Conservation (phyloP, 2,329 filamentous ascomycete species). For the Penicillium verrucosum region DNA sequence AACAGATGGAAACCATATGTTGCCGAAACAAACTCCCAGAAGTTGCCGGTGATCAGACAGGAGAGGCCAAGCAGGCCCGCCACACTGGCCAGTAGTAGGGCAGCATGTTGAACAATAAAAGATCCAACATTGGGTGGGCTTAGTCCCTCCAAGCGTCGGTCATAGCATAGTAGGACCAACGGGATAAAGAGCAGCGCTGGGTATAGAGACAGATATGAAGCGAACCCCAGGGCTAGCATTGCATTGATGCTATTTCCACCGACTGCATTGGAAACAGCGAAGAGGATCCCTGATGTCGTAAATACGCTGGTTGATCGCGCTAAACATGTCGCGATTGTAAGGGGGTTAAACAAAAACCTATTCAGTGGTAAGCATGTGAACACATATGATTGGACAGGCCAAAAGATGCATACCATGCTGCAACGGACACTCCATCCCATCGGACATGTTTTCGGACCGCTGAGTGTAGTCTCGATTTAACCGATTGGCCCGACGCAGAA, state of each 20-base stretch:
- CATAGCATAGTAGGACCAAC: conserved; percentile 74
- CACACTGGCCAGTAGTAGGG: conserved; percentile 55
- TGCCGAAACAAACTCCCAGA: conserved; percentile 81
- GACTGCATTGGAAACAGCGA: conserved; percentile 77
- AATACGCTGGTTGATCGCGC: conserved; percentile 86
- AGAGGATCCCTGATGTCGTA: conserved; percentile 81
- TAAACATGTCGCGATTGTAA: conserved; percentile 86
- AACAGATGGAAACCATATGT: conserved; percentile 93
- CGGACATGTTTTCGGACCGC: conserved; percentile 71
- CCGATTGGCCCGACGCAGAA: conserved; percentile 75
- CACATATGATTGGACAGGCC: background rate
- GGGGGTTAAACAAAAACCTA: conserved; percentile 91
- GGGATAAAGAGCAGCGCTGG: conserved; percentile 83
- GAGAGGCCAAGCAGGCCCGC: conserved; percentile 67
- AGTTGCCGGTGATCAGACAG: conserved; percentile 67
- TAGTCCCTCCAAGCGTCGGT: conserved; percentile 51
- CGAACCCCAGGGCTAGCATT: conserved; percentile 80
- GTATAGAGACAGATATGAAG: conserved; percentile 89
- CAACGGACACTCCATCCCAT: conserved; percentile 73
- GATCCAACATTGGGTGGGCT: conserved; percentile 29
- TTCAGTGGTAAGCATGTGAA: conserved; percentile 8
- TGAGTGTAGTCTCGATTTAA: conserved; percentile 69
- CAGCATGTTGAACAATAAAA: conserved; percentile 57
- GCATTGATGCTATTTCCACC: conserved; percentile 69
- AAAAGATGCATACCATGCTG: conserved; percentile 63